Base-by-base conservation (phyloP, 129 eudicot species). In the Chrysanthemum seticuspe region DNA sequence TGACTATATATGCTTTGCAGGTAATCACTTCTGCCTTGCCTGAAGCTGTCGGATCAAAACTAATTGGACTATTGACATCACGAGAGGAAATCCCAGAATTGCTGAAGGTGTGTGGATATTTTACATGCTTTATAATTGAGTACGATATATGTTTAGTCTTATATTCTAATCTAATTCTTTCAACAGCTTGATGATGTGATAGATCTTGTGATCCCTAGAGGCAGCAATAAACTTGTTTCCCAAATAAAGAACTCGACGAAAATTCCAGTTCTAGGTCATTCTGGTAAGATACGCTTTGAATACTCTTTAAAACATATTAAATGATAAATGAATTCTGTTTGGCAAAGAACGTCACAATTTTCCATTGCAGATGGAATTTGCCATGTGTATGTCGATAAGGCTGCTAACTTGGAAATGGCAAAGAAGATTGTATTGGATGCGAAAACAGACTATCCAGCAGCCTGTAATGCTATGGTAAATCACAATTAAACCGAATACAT, bases 191-290 rank as follows among this genome's bases (percentile, higher is more conserved):
- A 92, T 82, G 95, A 92, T 74, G 96, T 89, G 68, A 92, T 92
- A 65, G 98, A 92, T 84, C 98, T 92, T 78, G 98, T 92, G 64
- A 92, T 92, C 70, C 98, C 98, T 36, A 84, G 98, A 87, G 98
- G 98, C 67, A 92, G 98, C 91, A 92, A 92, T 71, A 82, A 80
- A 80, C 96, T 92, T 81, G 96, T 92, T 62, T 89, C 95, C 15
- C 88, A 92, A 50, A 92, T 92, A 31, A 89, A 92, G 81, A 79
- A 67, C 78, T 79, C 91, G 1, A 92, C 98, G 8, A 92, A 87
- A 89, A 92, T 92, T 57, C 96, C 98, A 34, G 98, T 92, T 76
- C 87, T 92, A 25, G 98, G 98, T 61, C 98, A 92, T 78, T 85
- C 98, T 13, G 98, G 98, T 89, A 78, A 40, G 82, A 66, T 65